Percentiles rank a stretch among this genome's conserved stretches.
Conservation (phyloP, 352 stramenopile species). For the Pythium utonaiense region DNA sequence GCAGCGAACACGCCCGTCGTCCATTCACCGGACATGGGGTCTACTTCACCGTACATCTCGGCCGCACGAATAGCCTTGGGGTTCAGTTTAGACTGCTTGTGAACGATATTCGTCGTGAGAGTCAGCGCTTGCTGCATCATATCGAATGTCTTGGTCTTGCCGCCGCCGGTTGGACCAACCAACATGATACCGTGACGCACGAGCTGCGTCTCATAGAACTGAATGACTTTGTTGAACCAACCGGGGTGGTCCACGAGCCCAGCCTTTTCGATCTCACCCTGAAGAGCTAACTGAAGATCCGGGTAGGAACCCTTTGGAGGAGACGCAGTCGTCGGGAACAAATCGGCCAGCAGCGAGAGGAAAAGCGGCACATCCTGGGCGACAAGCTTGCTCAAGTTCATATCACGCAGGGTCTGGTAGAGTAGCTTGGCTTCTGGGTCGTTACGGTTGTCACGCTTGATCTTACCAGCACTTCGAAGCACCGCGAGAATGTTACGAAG, state of each 20-base stretch:
- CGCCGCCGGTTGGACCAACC: conserved; percentile 95
- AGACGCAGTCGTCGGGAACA: conserved; percentile 93
- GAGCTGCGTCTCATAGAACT: conserved; percentile 97
- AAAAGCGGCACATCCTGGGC: conserved; percentile 98
- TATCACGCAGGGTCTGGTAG: conserved; percentile 92
- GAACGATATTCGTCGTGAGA: conserved; percentile 88
- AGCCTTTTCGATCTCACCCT: conserved; percentile 89
- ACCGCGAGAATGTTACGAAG: conserved; percentile 90
- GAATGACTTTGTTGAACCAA: conserved; percentile 96
- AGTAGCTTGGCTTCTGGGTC: conserved; percentile 86
- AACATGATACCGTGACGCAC: conserved; percentile 99
- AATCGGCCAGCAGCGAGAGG: conserved; percentile 93
- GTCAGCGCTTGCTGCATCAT: conserved; percentile 93
- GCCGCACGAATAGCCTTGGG: conserved; percentile 96
- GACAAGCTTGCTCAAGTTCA: conserved; percentile 98
- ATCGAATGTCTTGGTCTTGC: conserved; percentile 98
- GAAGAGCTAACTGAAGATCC: conserved; percentile 89
- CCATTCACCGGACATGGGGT: conserved; percentile 96
- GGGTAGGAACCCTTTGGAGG: conserved; percentile 95
- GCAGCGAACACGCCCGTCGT: conserved; percentile 97
- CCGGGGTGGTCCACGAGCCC: conserved; percentile 84
- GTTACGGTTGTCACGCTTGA: conserved; percentile 89
- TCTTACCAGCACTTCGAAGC: conserved; percentile 85
- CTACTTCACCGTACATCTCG: conserved; percentile 98
- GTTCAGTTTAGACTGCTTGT: conserved; percentile 97